These are phyloP conservation scores for Achaetomium macrosporum DNA, from an alignment of 2,329 filamentous ascomycete species.

Conservation along the genomic window DNA sequence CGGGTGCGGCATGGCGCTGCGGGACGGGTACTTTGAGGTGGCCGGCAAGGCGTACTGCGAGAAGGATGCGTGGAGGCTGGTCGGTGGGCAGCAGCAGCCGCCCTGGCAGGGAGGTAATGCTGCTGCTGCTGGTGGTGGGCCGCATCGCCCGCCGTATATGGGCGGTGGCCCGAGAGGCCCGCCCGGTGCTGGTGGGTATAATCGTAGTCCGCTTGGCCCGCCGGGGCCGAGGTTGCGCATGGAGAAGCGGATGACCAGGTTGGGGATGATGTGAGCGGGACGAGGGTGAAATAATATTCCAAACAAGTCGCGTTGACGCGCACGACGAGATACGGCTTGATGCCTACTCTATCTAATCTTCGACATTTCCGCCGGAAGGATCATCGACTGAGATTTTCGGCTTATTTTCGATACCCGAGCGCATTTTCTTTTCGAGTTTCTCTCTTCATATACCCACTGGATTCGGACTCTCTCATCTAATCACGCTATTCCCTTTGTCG, in stretches of 20 bases:
- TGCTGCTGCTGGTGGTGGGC: too few species aligned
- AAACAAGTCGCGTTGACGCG: neutral
- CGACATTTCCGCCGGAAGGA: too few species aligned
- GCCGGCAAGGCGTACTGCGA: conserved; percentile 78
- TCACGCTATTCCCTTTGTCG: too few species aligned
- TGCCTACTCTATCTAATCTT: too few species aligned
- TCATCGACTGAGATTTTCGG: too few species aligned
- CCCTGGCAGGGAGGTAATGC: conserved; percentile 9
- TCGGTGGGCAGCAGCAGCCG: conserved; percentile 21
- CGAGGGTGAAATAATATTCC: neutral
- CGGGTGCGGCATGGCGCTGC: conserved; percentile 67
- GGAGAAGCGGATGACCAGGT: conserved; percentile 57
- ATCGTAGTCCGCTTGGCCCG: conserved; percentile 31
- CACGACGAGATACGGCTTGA: neutral
- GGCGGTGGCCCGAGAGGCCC: conserved; percentile 12
- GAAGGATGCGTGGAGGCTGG: conserved; percentile 64
- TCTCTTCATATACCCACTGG: too few species aligned
- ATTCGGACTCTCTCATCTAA: too few species aligned
- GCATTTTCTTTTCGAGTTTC: too few species aligned
- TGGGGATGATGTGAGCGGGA: conserved; percentile 47
- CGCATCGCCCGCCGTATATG: conserved; percentile 29
- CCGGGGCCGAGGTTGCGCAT: conserved; percentile 41
- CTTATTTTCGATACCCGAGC: too few species aligned
- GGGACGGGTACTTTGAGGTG: conserved; percentile 88
- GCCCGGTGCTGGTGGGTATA: conserved; percentile 5